phyloP scores from a whole-genome alignment of 768 basidiomycete genomes.

The Mycena latifolia region DNA sequence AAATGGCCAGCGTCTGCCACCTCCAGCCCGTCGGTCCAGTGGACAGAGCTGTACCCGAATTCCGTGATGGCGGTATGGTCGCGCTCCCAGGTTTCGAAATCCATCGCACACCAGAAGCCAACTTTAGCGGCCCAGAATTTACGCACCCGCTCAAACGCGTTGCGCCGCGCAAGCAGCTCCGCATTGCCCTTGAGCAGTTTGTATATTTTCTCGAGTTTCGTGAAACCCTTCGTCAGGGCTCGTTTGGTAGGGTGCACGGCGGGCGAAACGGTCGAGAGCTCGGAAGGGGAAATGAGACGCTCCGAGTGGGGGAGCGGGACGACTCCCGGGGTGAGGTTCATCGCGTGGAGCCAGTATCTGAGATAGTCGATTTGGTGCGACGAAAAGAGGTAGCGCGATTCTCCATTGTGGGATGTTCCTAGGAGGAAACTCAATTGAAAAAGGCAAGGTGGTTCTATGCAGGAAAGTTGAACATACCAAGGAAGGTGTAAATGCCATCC shows the following conservation, averaged over 20 bases:
- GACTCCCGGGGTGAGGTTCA: conserved; percentile 70
- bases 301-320: conserved; percentile 84
- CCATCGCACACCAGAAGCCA: conserved; percentile 83
- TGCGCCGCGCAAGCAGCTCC: too few relatives aligned
- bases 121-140: conserved; percentile 69
- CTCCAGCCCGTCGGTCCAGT: conserved; percentile 66
- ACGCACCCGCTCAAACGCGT: conserved; percentile 77
- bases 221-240: too few relatives aligned
- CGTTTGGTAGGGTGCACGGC: too few relatives aligned
- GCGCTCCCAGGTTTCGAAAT: conserved; percentile 87
- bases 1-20: conserved; percentile 67
- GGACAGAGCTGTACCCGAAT: conserved; percentile 77
- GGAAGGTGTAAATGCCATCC: too few relatives aligned
- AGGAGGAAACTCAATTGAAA: too few relatives aligned
- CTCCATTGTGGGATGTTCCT: conserved; percentile 53
- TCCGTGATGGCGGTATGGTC: conserved; percentile 83
- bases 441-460: too few relatives aligned
- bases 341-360: conserved; percentile 87
- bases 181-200: too few relatives aligned
- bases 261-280: conserved; percentile 66
- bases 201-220: too few relatives aligned
- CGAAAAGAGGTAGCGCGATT: conserved; percentile 82
- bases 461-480: too few relatives aligned
- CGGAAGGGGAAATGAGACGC: conserved; percentile 71
- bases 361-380: conserved; percentile 88